Evolutionary conservation across 2,329 filamentous ascomycete species (phyloP), one percentile per base, ranked within the genome.

Genomic region (Paracoccidioides lutzii): DNA sequence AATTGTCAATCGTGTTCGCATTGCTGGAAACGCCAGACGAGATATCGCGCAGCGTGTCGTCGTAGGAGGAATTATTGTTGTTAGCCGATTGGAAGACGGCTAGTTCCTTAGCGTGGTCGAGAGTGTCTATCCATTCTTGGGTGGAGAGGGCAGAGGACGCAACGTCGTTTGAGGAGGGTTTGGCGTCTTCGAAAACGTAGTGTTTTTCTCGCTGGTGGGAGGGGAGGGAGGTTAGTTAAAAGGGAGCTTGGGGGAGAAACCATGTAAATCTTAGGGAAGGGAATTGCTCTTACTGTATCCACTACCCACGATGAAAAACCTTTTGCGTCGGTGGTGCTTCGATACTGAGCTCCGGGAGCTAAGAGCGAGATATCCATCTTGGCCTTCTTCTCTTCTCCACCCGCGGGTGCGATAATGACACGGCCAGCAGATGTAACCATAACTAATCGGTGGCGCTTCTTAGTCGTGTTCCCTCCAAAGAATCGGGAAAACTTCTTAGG

Each of bases 381-480:
- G 28, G 89, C 81, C 69, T 93, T 90, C 74, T 98, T 98, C 67
- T 97, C 91, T 60, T 95, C 93, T 0, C 91, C 93, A 5, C 91
- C 90, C 30, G 90, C 85, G 4, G 93, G 88, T 10, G 89, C 91
- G 65, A 98, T 79, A 50, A 98, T 84, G 53, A 98, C 85, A 45
- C 93, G 84, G 14, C 87, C 93, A 63, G 87, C 89, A 0, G 89
- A 94, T 2, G 93, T 98, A 54, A 98, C 82, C 84, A 98, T 90
- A 5, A 98, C 93, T 54, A 98, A 76, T 49, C 93, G 81, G 68
- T 95, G 90, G 60, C 90, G 80, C 73, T 95, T 96, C 75, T 97
- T 98, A 7, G 87, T 87, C 8, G 87, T 88, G 66, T 84, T 90
- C 54, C 90, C 88, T 35, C 89, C 88, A 70, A 98, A 97, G 71